Percentiles rank a stretch among this genome's conserved stretches.
These are phyloP conservation scores for Aphanomyces invadans DNA, from an alignment of 352 stramenopile species.

Conservation along the genomic window DNA sequence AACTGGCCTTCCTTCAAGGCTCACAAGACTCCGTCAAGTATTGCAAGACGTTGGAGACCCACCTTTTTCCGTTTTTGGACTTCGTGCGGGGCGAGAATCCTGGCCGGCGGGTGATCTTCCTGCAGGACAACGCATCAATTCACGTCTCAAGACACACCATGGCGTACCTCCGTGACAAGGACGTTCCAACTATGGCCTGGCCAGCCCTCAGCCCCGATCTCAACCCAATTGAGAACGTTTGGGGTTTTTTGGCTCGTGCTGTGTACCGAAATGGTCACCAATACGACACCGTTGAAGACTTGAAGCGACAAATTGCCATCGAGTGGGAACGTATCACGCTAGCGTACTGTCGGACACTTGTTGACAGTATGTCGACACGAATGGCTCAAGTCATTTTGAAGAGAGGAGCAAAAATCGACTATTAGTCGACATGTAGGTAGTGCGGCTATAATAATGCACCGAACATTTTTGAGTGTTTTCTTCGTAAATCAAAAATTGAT, in stretches of 20 bases:
- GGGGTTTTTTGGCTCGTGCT: not conserved
- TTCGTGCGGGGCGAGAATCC: conserved; percentile 6
- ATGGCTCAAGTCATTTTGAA: not conserved
- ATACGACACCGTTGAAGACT: not conserved
- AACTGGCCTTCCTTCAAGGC: not conserved
- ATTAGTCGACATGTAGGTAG: not conserved
- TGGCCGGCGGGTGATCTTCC: not conserved
- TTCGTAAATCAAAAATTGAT: not conserved
- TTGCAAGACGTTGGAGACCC: conserved; percentile 27
- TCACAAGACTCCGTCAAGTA: conserved; percentile 26
- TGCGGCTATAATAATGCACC: conserved; percentile 1
- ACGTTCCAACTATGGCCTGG: not conserved
- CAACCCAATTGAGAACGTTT: conserved; percentile 24
- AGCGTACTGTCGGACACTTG: not conserved
- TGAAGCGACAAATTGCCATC: not conserved
- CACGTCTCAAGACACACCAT: not conserved
- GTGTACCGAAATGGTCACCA: conserved; percentile 4
- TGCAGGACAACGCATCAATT: conserved; percentile 1
- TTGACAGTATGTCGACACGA: conserved; percentile 2
- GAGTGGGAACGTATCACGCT: not conserved
- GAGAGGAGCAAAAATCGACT: not conserved
- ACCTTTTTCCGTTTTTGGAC: conserved; percentile 25
- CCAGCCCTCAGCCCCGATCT: not conserved
- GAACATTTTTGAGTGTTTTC: not conserved
- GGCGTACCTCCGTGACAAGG: not conserved